Base-by-base conservation (phyloP, 257 asterid species). In the Nicotiana sylvestris region DNA sequence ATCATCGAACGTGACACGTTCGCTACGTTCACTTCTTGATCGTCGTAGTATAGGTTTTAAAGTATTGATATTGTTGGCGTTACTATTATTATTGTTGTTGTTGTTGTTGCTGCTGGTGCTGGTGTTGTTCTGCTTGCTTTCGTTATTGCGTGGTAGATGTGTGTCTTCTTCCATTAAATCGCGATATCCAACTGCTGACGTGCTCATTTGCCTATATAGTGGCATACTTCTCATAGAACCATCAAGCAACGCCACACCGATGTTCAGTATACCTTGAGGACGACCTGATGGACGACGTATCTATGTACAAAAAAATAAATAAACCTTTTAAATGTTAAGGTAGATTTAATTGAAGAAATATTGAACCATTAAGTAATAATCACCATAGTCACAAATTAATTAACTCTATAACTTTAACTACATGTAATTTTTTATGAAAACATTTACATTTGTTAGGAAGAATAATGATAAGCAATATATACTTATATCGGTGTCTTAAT, bases 221-320 rank as follows among this genome's bases (percentile, higher is more conserved):
- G 98, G 93, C 99, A 95, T 95, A 87, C 98, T 91, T 78, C 95
- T 85, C 97, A 90, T 92, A 0, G 98, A 88, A 69, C 93, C 86
- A 49, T 89, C 98, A 0, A 95, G 92, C 29, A 95, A 85, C 39
- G 98, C 87, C 81, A 93, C 97, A 1, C 99, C 99, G 10, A 95
- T 91, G 86, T 95, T 95, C 35, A 93, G 30, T 83, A 93, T 95
- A 1, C 99, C 97, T 61, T 93, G 99, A 9, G 98, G 97, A 39
- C 98, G 95, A 1, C 99, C 99, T 7, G 99, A 95, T 77, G 94
- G 95, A 68, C 98, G 92, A 21, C 97, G 98, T 11, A 95, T 84
- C 99, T 95, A 85, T 4, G 60, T 39, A 18, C 16, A 66, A 3
- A 15, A 43, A 37, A 69, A 69, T 35, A 5, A 15, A 37, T 69